A percentile compares a stretch with the other conserved stretches of the same genome.
Conservation (phyloP, 2,329 filamentous ascomycete species). For the Aspergillus calidoustus region DNA sequence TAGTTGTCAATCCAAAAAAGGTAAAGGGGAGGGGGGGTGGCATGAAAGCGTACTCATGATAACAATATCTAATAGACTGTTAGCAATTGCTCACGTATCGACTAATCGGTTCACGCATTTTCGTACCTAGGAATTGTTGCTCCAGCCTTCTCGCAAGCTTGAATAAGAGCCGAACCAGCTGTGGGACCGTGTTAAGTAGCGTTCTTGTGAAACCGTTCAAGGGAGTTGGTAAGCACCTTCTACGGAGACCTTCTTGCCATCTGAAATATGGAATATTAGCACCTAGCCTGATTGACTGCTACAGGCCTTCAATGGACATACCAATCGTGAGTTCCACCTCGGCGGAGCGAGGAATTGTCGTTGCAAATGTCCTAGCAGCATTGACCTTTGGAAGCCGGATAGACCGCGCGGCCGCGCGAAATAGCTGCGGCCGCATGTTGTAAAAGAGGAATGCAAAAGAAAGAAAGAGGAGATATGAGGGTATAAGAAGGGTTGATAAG, state of each 20-base stretch:
- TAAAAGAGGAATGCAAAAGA: slow-evolving; percentile 18
- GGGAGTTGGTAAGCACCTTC: slow-evolving; percentile 68
- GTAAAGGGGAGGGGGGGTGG: slow-evolving; percentile 24
- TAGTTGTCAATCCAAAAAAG: slow-evolving; percentile 28
- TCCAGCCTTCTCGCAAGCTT: slow-evolving; percentile 98
- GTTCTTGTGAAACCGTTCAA: slow-evolving; percentile 14
- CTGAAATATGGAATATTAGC: slow-evolving; percentile 55
- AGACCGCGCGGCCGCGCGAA: slow-evolving; percentile 64
- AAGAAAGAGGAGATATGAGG: background rate
- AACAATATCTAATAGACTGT: slow-evolving; percentile 78
- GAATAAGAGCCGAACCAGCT: slow-evolving; percentile 97
- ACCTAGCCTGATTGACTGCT: slow-evolving; percentile 55
- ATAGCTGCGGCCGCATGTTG: slow-evolving; percentile 68
- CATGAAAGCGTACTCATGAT: slow-evolving; percentile 78
- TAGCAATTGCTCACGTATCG: slow-evolving; percentile 11
- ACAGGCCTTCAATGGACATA: slow-evolving; percentile 50
- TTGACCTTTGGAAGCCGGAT: slow-evolving; percentile 56
- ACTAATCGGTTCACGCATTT: background rate
- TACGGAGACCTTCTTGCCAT: slow-evolving; percentile 98
- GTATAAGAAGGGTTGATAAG: slow-evolving; percentile 15
- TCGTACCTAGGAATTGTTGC: slow-evolving; percentile 79
- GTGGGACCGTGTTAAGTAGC: slow-evolving; percentile 38
- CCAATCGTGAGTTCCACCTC: slow-evolving; percentile 97
- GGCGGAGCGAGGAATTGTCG: slow-evolving; percentile 75
- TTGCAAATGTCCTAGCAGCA: slow-evolving; percentile 79